Evolutionary conservation across 225 moss, liverwort and hornwort genomes (phyloP), one percentile per base, ranked within the genome.

Genomic region (Neckera pumila): DNA sequence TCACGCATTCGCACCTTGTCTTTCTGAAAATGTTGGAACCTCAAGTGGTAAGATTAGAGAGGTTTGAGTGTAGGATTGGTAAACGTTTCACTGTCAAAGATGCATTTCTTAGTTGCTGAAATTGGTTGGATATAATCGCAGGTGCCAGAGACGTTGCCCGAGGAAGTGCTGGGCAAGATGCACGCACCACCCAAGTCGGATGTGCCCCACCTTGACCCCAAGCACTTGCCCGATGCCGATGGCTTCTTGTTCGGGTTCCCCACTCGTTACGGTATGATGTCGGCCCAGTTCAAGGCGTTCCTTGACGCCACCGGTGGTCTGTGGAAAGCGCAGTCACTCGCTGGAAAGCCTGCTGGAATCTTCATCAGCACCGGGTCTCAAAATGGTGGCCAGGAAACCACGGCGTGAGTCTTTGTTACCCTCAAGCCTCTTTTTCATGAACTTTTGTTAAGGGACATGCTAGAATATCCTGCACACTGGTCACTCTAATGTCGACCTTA

Each of bases 231-330:
- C 5, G 73, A 90, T 10, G 94, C 94, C 22, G 94, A 94, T 64
- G 94, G 94, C 22, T 90, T 94, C 38, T 40, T 93, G 64, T 92
- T 94, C 62, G 94, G 94, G 12, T 94, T 94, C 66, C 94, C 94
- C 26, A 94, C 94, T 86, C 93, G 94, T 8, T 94, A 78, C 36
- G 94, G 94, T 20, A 94, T 94, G 94, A 94, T 94, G 94, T 84
- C 90, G 38, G 93, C 94, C 43, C 94, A 94, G 80, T 94, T 94
- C 87, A 94, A 94, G 91, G 65, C 91, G 20, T 94, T 92, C 88
- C 56, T 94, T 2, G 94, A 94, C 45, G 81, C 93, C 71, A 94
- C 94, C 20, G 94, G 94, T 10, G 69, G 91, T n/a, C 62, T 93
- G 58, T 94, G 94, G 94, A 86, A 73, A 67, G 53, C 87, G 34